Conservation (phyloP, 805 yeast genomes). For the Dipodascopsis tothii region DNA sequence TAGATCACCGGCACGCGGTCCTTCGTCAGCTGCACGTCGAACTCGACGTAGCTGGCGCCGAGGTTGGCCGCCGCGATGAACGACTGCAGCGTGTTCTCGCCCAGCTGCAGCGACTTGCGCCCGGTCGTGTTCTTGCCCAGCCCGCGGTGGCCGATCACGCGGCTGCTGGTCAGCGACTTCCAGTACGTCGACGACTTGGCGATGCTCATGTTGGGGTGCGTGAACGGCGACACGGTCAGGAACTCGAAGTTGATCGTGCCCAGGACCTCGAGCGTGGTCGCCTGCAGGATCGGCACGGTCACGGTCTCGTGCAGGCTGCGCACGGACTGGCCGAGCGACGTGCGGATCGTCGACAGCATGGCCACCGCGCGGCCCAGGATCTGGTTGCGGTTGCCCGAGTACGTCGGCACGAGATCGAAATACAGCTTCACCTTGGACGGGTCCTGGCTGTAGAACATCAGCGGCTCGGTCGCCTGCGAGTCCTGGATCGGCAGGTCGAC, state of each 20-base stretch:
- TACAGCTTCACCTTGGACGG: slow-evolving; percentile 46
- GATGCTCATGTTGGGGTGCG: slow-evolving; percentile 60
- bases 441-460: slow-evolving; percentile 54
- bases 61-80: slow-evolving; percentile 92
- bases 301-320: slow-evolving; percentile 58
- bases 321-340: slow-evolving; percentile 60
- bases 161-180: slow-evolving; percentile 79
- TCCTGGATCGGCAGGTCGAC: slow-evolving; percentile 82
- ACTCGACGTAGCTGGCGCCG: slow-evolving; percentile 94
- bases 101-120: slow-evolving; percentile 75
- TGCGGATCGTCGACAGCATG: slow-evolving; percentile 50
- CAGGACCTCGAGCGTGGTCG: slow-evolving; percentile 60
- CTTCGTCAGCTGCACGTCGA: slow-evolving; percentile 90
- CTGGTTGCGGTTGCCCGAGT: slow-evolving; percentile 36
- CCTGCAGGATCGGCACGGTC: slow-evolving; percentile 70
- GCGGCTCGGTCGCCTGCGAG: slow-evolving; percentile 52
- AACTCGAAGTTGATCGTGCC: slow-evolving; percentile 75
- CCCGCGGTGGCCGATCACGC: slow-evolving; percentile 95
- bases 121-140: slow-evolving; percentile 75
- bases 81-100: slow-evolving; percentile 91
- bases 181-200: slow-evolving; percentile 71
- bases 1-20: slow-evolving; percentile 87
- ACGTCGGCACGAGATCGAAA: slow-evolving; percentile 87
- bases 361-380: slow-evolving; percentile 83
- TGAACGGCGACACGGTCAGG: slow-evolving; percentile 62